Base-by-base conservation (phyloP, 352 stramenopile species). In the Globisporangium paroecandrum region DNA sequence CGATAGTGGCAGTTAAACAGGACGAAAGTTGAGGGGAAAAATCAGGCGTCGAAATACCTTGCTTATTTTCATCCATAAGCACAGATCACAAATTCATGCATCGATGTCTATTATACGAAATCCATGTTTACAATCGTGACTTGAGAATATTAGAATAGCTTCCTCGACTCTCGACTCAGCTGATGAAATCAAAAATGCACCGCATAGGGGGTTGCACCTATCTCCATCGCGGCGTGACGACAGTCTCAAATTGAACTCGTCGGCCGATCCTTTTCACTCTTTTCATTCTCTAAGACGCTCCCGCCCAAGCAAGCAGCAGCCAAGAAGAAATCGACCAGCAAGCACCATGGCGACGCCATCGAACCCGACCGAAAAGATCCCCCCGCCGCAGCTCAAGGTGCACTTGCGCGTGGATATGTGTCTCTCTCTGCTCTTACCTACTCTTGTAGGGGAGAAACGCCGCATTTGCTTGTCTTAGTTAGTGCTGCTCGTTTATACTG, bases 311-410 rank as follows among this genome's bases (percentile, higher is more conserved):
- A 64, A 65, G 38, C 9, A 64, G 41, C n/a, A 65, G 43, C 4
- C 4, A 55, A 69, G 46, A 41, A 60, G 43, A 51, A 10, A 10
- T 18, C 20, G 34, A 29, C 59, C 34, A 56, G 43, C 58, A 38
- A 22, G 20, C n/a, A 46, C 59, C 15, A 91, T 91, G 83, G 71
- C 71, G 65, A 77, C 71, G 41, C 64, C 77, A 4, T 77, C 81
- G 24, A 91, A 91, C 79, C 83, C 81, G 13, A 89, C 79, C 13
- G 83, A 91, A 71, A 85, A 85, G 61, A 77, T 91, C 59, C 76
- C 77, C 41, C 81, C 82, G 15, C 70, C 81, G 20, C 74, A 76
- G 58, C 80, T 86, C 66, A 76, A 74, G 74, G 78, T 85, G 51
- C 15, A 3, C 47, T 1, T 47, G 41, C n/a, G 10, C 34, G 34